Conservation (phyloP, 164 flowering plant genomes). For the Piper longum region DNA sequence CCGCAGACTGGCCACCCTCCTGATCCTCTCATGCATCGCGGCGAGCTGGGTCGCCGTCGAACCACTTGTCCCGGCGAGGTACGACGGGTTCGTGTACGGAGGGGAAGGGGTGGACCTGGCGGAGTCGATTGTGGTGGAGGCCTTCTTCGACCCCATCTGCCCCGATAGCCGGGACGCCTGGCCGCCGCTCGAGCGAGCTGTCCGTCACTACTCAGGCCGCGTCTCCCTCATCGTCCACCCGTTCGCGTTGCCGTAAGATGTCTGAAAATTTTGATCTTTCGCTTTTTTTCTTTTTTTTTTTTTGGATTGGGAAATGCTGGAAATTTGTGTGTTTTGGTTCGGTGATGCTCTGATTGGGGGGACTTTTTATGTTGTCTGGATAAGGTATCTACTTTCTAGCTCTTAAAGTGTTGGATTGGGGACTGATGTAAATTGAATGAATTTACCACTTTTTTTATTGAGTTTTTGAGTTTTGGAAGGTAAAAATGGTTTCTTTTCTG, state of each 20-base stretch:
- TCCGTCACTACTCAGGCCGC: slow-evolving; percentile 37
- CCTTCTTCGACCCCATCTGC: slow-evolving; percentile 77
- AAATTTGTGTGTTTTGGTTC: neutral
- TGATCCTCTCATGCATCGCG: neutral
- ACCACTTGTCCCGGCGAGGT: slow-evolving; percentile 31
- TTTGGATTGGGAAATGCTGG: neutral
- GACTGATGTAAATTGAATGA: too few species aligned
- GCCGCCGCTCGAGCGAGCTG: slow-evolving; percentile 55
- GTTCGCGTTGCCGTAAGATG: slow-evolving; percentile 64
- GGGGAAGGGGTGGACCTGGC: slow-evolving; percentile 1
- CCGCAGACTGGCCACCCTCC: neutral
- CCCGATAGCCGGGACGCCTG: slow-evolving; percentile 81
- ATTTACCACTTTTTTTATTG: too few species aligned
- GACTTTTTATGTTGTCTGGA: too few species aligned
- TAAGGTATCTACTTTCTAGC: too few species aligned
- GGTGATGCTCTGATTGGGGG: too few species aligned
- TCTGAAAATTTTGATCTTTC: neutral
- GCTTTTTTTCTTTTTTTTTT: neutral
- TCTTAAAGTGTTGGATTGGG: too few species aligned
- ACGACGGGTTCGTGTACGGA: slow-evolving; percentile 66
- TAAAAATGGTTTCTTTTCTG: too few species aligned
- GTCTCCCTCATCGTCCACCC: slow-evolving; percentile 52
- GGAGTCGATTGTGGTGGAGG: slow-evolving; percentile 47
- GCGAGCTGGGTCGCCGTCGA: neutral
- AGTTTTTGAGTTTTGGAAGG: too few species aligned